Percentiles rank a stretch among this genome's conserved stretches.
phyloP scores from a whole-genome alignment of 805 yeast species.

The Yarrowia yakushimensis region DNA sequence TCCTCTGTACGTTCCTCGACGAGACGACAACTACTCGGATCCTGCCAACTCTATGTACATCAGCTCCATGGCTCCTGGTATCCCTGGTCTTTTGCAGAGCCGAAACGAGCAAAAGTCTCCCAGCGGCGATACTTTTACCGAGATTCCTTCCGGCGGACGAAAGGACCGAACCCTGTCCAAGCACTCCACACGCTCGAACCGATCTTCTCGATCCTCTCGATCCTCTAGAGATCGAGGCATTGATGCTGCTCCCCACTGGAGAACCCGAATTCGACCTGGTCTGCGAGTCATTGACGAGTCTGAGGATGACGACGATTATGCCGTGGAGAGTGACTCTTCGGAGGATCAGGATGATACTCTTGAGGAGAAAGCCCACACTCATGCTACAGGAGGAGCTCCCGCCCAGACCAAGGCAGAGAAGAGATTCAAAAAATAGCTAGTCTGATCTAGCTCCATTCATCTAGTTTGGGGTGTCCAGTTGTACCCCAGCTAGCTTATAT shows the following conservation, averaged over 20 bases:
- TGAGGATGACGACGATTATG: neutral
- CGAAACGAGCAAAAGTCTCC: neutral
- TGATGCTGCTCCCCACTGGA: neutral
- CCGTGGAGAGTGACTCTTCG: neutral
- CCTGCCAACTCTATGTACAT: conserved; percentile 37
- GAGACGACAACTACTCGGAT: conserved; percentile 37
- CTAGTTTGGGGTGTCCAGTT: neutral
- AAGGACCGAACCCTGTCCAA: neutral
- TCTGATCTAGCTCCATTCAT: neutral
- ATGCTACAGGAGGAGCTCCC: neutral
- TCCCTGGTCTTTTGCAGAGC: conserved; percentile 7
- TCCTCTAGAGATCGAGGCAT: neutral
- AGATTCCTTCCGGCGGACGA: neutral
- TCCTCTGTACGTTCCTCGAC: conserved; percentile 39
- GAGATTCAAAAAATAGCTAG: conserved; percentile 5
- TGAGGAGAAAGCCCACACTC: neutral
- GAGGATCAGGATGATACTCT: conserved; percentile 2
- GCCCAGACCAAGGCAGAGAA: neutral
- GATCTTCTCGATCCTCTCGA: neutral
- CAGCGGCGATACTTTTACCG: conserved; percentile 17
- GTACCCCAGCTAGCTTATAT: conserved; percentile 8
- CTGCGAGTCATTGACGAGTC: conserved; percentile 18
- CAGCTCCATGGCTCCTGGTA: neutral
- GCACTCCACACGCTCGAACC: neutral
- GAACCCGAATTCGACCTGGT: conserved; percentile 24